These are phyloP conservation scores for Cydonia oblonga DNA, from an alignment of 331 rosid genomes.

Conservation along the genomic window DNA sequence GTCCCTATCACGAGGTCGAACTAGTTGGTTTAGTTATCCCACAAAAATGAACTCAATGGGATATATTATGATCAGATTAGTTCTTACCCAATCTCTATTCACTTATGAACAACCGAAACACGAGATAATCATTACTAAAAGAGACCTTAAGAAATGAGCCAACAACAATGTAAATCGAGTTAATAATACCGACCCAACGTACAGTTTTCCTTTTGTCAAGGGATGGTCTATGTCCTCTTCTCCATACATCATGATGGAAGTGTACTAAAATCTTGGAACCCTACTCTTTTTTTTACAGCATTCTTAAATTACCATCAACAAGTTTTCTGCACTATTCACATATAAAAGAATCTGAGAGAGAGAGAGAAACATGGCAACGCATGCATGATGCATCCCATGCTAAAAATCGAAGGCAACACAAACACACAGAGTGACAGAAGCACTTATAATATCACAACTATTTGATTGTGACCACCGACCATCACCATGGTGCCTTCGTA, in stretches of 20 bases:
- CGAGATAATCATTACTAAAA: too few relatives aligned
- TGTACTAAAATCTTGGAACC: background rate
- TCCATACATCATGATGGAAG: background rate
- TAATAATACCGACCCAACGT: background rate
- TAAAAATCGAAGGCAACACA: background rate
- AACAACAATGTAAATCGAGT: too few relatives aligned
- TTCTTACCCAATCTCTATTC: too few relatives aligned
- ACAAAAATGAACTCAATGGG: too few relatives aligned
- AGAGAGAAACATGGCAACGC: background rate
- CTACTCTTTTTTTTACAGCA: background rate
- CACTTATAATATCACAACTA: background rate
- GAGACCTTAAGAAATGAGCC: too few relatives aligned
- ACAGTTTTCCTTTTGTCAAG: background rate
- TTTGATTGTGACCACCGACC: constrained; percentile 31
- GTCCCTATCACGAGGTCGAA: too few relatives aligned
- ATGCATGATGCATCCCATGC: background rate
- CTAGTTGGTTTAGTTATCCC: background rate
- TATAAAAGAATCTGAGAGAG: background rate
- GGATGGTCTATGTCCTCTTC: background rate
- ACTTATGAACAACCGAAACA: too few relatives aligned
- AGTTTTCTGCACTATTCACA: background rate
- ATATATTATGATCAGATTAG: too few relatives aligned
- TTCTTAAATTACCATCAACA: background rate
- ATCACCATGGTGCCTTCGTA: constrained; percentile 23
- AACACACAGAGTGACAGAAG: background rate